phyloP scores from a whole-genome alignment of 176 grass and related monocot species.

The Juncus inflexus region DNA sequence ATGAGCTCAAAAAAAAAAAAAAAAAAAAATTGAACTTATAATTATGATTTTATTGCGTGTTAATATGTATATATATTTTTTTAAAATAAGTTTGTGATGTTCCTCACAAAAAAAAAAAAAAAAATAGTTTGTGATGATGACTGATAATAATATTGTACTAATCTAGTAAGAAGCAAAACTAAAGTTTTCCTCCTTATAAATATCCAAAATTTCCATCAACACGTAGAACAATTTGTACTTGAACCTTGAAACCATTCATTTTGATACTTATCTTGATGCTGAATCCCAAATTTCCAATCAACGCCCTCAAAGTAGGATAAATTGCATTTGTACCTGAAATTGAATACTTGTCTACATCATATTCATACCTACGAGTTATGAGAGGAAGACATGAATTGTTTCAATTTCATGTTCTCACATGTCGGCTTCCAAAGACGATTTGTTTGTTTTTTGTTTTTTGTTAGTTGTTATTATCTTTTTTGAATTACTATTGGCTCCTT shows the following conservation, averaged over 20 bases:
- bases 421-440: not conserved
- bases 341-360: constrained; percentile 15
- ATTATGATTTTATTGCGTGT: too few relatives aligned
- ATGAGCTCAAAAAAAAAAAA: too few relatives aligned
- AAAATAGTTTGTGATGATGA: constrained; percentile 4
- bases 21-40: too few relatives aligned
- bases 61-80: too few relatives aligned
- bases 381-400: not conserved
- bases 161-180: constrained; percentile 21
- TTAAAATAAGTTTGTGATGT: too few relatives aligned
- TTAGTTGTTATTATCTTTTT: too few relatives aligned
- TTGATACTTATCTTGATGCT: too few relatives aligned
- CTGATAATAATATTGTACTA: constrained; percentile 17
- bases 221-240: not conserved
- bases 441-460: too few relatives aligned
- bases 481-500: too few relatives aligned
- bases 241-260: not conserved
- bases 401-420: constrained; percentile 7
- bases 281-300: not conserved
- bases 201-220: not conserved
- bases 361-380: constrained; percentile 1
- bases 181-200: constrained; percentile 11
- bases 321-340: not conserved
- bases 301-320: not conserved
- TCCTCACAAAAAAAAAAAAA: not conserved